These are phyloP conservation scores for Asterella californica DNA, from an alignment of 225 moss, liverwort and hornwort species.

Conservation along the genomic window DNA sequence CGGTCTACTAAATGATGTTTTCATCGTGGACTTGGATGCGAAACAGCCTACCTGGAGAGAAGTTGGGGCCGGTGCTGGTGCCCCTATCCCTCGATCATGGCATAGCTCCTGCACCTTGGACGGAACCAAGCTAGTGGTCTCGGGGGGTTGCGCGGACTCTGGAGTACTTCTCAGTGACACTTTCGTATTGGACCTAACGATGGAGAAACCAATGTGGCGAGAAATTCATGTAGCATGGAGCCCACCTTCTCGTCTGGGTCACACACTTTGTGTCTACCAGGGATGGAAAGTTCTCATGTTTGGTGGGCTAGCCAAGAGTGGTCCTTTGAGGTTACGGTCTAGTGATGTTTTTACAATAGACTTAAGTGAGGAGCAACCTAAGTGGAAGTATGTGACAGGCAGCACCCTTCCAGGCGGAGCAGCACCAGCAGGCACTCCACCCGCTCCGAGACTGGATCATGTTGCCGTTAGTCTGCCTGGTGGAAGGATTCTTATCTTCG, in stretches of 20 bases:
- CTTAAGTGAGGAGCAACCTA: slow-evolving; percentile 50
- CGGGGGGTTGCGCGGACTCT: slow-evolving; percentile 54
- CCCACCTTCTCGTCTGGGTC: slow-evolving; percentile 52
- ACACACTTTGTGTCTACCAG: slow-evolving; percentile 46
- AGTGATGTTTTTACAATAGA: slow-evolving; percentile 54
- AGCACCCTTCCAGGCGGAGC: slow-evolving; percentile 45
- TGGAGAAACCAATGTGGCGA: slow-evolving; percentile 49
- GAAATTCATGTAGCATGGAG: slow-evolving; percentile 51
- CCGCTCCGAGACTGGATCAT: slow-evolving; percentile 48
- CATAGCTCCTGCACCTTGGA: slow-evolving; percentile 56
- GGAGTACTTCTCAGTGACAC: slow-evolving; percentile 49
- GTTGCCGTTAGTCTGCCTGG: slow-evolving; percentile 46
- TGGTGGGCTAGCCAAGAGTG: slow-evolving; percentile 51
- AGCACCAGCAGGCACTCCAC: slow-evolving; percentile 46
- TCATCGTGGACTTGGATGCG: slow-evolving; percentile 41
- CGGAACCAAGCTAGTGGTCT: slow-evolving; percentile 48
- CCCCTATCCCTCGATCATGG: slow-evolving; percentile 49
- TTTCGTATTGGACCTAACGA: slow-evolving; percentile 40
- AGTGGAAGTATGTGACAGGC: slow-evolving; percentile 50
- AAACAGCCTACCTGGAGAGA: slow-evolving; percentile 48
- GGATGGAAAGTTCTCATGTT: slow-evolving; percentile 53
- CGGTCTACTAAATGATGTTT: slow-evolving; percentile 47
- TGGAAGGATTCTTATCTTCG: slow-evolving; percentile 49
- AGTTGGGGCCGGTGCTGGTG: slow-evolving; percentile 43
- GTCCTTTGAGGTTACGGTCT: slow-evolving; percentile 44